Base-by-base conservation (phyloP, 1,284 basidiomycete species). In the Chalciporus sp. region DNA sequence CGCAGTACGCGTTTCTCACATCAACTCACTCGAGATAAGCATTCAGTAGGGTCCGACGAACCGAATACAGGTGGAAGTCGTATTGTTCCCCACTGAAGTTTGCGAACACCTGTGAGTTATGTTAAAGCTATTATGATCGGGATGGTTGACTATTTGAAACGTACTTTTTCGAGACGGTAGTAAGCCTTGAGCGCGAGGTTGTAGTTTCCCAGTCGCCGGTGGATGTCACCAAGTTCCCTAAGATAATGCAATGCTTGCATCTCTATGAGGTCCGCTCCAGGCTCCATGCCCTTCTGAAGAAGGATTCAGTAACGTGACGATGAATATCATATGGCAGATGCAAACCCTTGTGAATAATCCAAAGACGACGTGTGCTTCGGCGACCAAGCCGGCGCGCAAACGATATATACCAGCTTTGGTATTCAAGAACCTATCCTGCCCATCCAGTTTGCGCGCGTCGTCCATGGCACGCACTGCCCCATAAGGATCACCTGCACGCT, bases 241-340 rank as follows among this genome's bases (percentile, higher is more conserved):
- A 99, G 76, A 75, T 94, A 98, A 67, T 95, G 84, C 28, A 95
- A 67, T 40, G 93, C 95, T 70, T 99, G 97, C 94, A 99, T 95
- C 60, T 99, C 96, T 60, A 95, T 86, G 46, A 99, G 75, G 72
- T 99, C 97, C 16, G 82, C 77, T 2, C 84, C 83, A 7, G 94
- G 90, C 33, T 83, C 80, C 0, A 93, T 90, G 65, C 94, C 94
- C 86, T 94, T 93, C 88, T 93, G 68, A 28, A 56, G 49, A 42
- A 44, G 33, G 46, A 48, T 50, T 56, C 50, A 55, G 44, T 46
- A 37, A 43, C 16, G 39, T 10, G 14, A n/a, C 11, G 19, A 42
- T 16, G 31, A 41, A 51, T 7, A 42, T 33, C 10, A 42, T 16
- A 41, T 31, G 50, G 49, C 40, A 23, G 28, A 23, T 12, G 37